A percentile compares a stretch with the other conserved stretches of the same genome.
These are phyloP conservation scores for Knoxdaviesia proteae DNA, from an alignment of 2,329 filamentous ascomycete genomes.

Conservation along the genomic window DNA sequence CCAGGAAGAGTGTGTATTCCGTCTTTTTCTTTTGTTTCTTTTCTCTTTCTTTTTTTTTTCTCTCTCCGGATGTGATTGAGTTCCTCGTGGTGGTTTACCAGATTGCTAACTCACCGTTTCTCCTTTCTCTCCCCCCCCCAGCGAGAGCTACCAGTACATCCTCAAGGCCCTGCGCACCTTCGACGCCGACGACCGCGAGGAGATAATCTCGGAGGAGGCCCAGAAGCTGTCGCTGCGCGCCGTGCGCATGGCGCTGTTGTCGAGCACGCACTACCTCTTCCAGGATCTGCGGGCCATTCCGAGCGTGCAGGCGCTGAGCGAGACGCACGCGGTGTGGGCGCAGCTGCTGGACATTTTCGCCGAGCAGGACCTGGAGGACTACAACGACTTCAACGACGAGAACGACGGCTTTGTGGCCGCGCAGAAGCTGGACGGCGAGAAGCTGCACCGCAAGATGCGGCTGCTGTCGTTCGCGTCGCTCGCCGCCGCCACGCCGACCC, in stretches of 20 bases:
- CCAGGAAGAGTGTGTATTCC: constrained; percentile 45
- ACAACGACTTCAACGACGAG: constrained; percentile 85
- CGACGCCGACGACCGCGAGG: constrained; percentile 31
- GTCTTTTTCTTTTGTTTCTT: neutral
- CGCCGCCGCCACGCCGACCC: constrained; percentile 61
- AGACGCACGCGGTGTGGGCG: constrained; percentile 67
- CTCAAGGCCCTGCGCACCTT: constrained; percentile 41
- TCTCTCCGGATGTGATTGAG: neutral
- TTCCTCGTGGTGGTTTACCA: neutral
- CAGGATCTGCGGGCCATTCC: constrained; percentile 65
- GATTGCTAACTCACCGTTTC: constrained; percentile 2
- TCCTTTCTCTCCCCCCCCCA: constrained; percentile 7
- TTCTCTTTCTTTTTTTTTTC: neutral
- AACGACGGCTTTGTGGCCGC: constrained; percentile 70
- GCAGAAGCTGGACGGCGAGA: constrained; percentile 48
- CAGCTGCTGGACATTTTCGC: constrained; percentile 92
- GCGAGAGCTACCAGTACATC: constrained; percentile 46
- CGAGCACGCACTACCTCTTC: constrained; percentile 44
- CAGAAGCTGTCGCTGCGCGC: constrained; percentile 38
- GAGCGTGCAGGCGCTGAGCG: constrained; percentile 67
- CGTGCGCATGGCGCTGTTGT: constrained; percentile 30
- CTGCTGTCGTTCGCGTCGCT: constrained; percentile 82
- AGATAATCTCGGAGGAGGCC: constrained; percentile 36
- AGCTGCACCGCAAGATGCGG: constrained; percentile 85
- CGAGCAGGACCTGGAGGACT: constrained; percentile 84